phyloP scores from a whole-genome alignment of 306 rosid species.

The Cucurbita maxima region DNA sequence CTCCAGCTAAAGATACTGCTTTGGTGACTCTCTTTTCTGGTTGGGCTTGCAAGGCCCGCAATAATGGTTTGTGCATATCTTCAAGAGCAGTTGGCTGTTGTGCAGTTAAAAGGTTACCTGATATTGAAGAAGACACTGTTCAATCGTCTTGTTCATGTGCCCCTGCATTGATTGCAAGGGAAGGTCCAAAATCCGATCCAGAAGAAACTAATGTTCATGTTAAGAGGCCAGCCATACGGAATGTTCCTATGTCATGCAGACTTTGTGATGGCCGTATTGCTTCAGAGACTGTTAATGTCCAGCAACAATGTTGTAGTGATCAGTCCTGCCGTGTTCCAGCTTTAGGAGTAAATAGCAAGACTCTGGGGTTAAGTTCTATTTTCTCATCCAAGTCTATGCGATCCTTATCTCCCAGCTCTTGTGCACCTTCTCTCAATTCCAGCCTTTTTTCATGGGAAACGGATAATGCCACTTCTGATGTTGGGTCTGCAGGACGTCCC shows the following conservation, averaged over 20 bases:
- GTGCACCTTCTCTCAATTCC: constrained; percentile 89
- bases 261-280: constrained; percentile 22
- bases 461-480: constrained; percentile 46
- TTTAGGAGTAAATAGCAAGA: constrained; percentile 76
- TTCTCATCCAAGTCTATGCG: constrained; percentile 73
- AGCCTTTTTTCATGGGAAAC: constrained; percentile 93
- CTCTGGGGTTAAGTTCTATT: constrained; percentile 68
- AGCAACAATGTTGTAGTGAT: constrained; percentile 40
- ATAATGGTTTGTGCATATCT: constrained; percentile 67
- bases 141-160: constrained; percentile 37
- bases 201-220: constrained; percentile 29
- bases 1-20: constrained; percentile 81
- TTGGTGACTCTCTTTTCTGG: constrained; percentile 86
- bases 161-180: constrained; percentile 41
- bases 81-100: constrained; percentile 64
- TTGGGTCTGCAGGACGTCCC: constrained; percentile 71
- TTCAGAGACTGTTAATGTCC: constrained; percentile 28
- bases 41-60: constrained; percentile 99
- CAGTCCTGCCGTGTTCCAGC: constrained; percentile 84
- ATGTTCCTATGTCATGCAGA: constrained; percentile 24
- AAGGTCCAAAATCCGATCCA: constrained; percentile 29
- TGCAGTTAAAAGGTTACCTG: constrained; percentile 52
- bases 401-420: constrained; percentile 60
- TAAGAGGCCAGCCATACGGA: constrained; percentile 47
- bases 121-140: constrained; percentile 50